phyloP scores from a whole-genome alignment of 176 grass and related monocot species.

The maize (Zea mays) region DNA sequence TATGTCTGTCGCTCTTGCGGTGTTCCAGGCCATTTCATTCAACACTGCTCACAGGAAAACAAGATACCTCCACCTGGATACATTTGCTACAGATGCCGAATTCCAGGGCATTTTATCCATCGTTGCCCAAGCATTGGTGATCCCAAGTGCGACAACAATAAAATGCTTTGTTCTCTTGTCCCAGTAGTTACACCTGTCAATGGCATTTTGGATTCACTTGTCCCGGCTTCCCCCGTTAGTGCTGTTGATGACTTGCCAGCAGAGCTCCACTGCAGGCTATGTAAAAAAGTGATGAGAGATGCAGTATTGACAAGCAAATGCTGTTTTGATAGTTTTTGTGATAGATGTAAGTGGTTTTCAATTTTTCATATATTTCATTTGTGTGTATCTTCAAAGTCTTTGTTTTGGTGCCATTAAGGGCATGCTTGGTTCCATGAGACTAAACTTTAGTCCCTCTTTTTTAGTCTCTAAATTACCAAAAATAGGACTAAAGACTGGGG shows the following conservation, averaged over 20 bases:
- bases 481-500: too few relatives aligned
- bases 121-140: conserved; percentile 63
- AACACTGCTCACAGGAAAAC: conserved; percentile 49
- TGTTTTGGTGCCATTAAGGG: neutral
- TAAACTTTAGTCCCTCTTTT: too few relatives aligned
- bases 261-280: conserved; percentile 56
- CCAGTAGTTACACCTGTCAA: conserved; percentile 42
- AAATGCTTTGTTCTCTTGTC: conserved; percentile 28
- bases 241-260: conserved; percentile 50
- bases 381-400: conserved; percentile 19
- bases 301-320: conserved; percentile 64
- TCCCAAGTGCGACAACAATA: conserved; percentile 50
- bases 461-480: too few relatives aligned
- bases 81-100: conserved; percentile 58
- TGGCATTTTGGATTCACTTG: conserved; percentile 42
- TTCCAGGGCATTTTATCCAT: conserved; percentile 73
- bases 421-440: too few relatives aligned
- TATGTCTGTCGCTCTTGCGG: conserved; percentile 65
- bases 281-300: conserved; percentile 61
- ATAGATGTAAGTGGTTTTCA: conserved; percentile 63
- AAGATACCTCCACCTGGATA: conserved; percentile 59
- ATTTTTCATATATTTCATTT: conserved; percentile 5
- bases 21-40: conserved; percentile 70
- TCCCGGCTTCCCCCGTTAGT: conserved; percentile 39
- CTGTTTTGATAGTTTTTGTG: conserved; percentile 71